Conservation (phyloP, 1,139 yeast species). For the Magnusiomyces fungicola region DNA sequence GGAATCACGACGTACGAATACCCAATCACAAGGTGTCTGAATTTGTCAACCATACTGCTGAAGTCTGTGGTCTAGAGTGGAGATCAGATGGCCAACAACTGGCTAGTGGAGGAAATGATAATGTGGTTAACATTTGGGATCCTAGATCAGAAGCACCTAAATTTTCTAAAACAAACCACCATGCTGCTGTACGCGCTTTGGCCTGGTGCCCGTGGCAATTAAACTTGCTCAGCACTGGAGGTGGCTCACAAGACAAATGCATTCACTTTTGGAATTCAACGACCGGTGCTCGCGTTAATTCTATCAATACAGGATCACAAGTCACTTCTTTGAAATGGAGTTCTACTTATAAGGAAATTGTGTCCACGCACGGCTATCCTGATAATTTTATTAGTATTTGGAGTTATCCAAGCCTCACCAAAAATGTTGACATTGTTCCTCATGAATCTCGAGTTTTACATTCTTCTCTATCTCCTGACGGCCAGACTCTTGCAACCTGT, state of each 20-base stretch:
- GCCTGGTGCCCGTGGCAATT: slow-evolving; percentile 92
- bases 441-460: slow-evolving; percentile 85
- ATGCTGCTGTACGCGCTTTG: slow-evolving; percentile 92
- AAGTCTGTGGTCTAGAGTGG: slow-evolving; percentile 90
- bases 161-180: slow-evolving; percentile 71
- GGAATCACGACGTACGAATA: slow-evolving; percentile 88
- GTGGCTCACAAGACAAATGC: slow-evolving; percentile 85
- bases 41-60: slow-evolving; percentile 68
- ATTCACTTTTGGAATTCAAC: slow-evolving; percentile 95
- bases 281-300: slow-evolving; percentile 79
- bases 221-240: slow-evolving; percentile 87
- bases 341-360: slow-evolving; percentile 68
- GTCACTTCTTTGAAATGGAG: slow-evolving; percentile 94
- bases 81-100: slow-evolving; percentile 76
- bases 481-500: slow-evolving; percentile 82
- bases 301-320: slow-evolving; percentile 90
- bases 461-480: slow-evolving; percentile 85
- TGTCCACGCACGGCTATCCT: slow-evolving; percentile 93
- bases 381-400: slow-evolving; percentile 77
- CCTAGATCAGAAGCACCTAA: slow-evolving; percentile 68
- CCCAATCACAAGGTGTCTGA: slow-evolving; percentile 64
- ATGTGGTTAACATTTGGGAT: slow-evolving; percentile 92
- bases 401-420: slow-evolving; percentile 78
- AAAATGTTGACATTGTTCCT: slow-evolving; percentile 84
- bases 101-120: slow-evolving; percentile 94